A percentile compares a stretch with the other conserved stretches of the same genome.
phyloP scores from a whole-genome alignment of 768 basidiomycete species.

The Saitozyma podzolica region DNA sequence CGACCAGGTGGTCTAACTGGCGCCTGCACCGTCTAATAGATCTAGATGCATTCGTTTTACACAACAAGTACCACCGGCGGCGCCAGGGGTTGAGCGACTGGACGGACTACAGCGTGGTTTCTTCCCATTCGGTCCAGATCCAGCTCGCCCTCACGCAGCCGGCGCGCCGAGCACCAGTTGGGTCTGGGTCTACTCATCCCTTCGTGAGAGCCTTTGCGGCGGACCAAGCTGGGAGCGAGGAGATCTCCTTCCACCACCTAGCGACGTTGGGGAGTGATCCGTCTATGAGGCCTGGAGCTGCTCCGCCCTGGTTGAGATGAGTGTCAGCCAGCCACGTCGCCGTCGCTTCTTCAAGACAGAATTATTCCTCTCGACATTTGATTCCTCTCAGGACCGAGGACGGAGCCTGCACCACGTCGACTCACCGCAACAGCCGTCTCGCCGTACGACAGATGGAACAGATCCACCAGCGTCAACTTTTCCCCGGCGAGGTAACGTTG shows the following conservation, averaged over 20 bases:
- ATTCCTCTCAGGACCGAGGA: slow-evolving; percentile 28
- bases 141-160: not conserved
- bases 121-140: not conserved
- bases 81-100: not conserved
- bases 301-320: not conserved
- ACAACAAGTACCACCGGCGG: not conserved
- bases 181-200: not conserved
- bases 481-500: slow-evolving; percentile 60
- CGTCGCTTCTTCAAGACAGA: not conserved
- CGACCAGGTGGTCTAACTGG: no score
- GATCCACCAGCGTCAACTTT: slow-evolving; percentile 62
- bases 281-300: slow-evolving; percentile 15
- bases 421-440: not conserved
- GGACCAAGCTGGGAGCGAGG: slow-evolving; percentile 10
- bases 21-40: no score
- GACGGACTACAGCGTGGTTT: not conserved
- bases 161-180: not conserved
- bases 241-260: slow-evolving; percentile 25
- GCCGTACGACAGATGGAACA: slow-evolving; percentile 62
- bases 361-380: not conserved
- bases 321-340: no score
- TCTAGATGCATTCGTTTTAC: not conserved
- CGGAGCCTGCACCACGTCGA: not conserved
- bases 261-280: slow-evolving; percentile 22
- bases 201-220: slow-evolving; percentile 6